Evolutionary conservation across 257 asterid genomes (phyloP), one percentile per base, ranked within the genome.

Genomic region (Striga asiatica): DNA sequence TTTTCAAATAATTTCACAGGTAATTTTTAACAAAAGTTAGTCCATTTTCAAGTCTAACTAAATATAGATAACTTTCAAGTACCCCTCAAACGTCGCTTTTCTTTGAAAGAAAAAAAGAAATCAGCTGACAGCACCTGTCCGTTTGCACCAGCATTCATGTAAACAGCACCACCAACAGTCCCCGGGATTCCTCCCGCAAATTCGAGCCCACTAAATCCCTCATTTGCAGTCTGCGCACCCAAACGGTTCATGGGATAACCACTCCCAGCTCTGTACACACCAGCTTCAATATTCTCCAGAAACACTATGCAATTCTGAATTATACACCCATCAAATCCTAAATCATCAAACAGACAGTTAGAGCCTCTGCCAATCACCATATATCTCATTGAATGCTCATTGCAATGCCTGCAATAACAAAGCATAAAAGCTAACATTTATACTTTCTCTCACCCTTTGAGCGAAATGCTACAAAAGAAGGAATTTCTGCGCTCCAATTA

Each of bases 71-170:
- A n/a, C n/a, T n/a, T n/a, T n/a, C n/a, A n/a, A n/a, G n/a, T n/a
- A n/a, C n/a, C n/a, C n/a, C n/a, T n/a, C n/a, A n/a, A n/a, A n/a
- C n/a, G n/a, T n/a, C n/a, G n/a, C n/a, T n/a, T n/a, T n/a, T n/a
- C n/a, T n/a, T n/a, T n/a, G n/a, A n/a, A n/a, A n/a, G n/a, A n/a
- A n/a, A n/a, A n/a, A n/a, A n/a, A n/a, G n/a, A n/a, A n/a, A n/a
- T n/a, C n/a, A n/a, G n/a, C n/a, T n/a, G n/a, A n/a, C n/a, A n/a
- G n/a, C n/a, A 47, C 83, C 78, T 70, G 74, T 5, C 70, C 71
- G 58, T 71, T 74, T 14, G 84, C 76, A 18, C 80, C 84, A 17
- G 76, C 78, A 60, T 71, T 77, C 78, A 74, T 77, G 64, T 68
- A 71, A 57, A 59, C 59, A 66, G 77, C 81, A 24, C 81, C 78